Conservation (phyloP, 1,284 basidiomycete genomes). For the Cutaneotrichosporon mucoides region DNA sequence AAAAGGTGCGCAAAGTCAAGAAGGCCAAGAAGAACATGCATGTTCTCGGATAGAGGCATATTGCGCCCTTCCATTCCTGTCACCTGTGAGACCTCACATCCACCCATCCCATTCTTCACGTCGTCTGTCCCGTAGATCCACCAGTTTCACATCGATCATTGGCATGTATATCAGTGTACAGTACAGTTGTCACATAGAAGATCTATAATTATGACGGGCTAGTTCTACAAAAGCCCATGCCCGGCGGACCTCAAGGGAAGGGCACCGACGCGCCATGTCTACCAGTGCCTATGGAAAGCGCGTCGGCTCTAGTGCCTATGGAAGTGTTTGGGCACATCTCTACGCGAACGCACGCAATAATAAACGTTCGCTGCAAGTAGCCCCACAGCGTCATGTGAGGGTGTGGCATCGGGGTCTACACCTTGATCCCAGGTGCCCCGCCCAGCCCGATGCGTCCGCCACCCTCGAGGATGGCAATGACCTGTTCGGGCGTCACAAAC, state of each 20-base stretch:
- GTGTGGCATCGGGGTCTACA: not conserved
- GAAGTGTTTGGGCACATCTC: no score
- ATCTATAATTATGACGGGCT: no score
- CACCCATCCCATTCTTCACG: not conserved
- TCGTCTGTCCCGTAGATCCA: not conserved
- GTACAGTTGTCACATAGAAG: not conserved
- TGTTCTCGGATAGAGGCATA: constrained; percentile 34
- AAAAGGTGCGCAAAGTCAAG: constrained; percentile 37
- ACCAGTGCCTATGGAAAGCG: no score
- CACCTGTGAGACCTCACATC: no score
- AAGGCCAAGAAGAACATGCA: constrained; percentile 44
- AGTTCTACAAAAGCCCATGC: no score
- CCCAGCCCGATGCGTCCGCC: constrained; percentile 56
- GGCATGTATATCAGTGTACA: constrained; percentile 2
- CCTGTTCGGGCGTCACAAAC: constrained; percentile 68
- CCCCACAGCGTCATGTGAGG: no score
- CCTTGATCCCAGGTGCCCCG: not conserved
- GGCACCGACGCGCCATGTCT: no score
- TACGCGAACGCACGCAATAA: no score
- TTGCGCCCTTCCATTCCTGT: not conserved
- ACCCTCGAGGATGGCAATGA: constrained; percentile 59
- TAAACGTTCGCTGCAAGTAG: no score
- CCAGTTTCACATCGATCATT: no score
- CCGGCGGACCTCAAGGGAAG: no score
- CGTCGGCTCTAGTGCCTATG: no score